A percentile compares a stretch with the other conserved stretches of the same genome.
Conservation (phyloP, 1,139 yeast genomes). For the Meyerozyma smithsonii region DNA sequence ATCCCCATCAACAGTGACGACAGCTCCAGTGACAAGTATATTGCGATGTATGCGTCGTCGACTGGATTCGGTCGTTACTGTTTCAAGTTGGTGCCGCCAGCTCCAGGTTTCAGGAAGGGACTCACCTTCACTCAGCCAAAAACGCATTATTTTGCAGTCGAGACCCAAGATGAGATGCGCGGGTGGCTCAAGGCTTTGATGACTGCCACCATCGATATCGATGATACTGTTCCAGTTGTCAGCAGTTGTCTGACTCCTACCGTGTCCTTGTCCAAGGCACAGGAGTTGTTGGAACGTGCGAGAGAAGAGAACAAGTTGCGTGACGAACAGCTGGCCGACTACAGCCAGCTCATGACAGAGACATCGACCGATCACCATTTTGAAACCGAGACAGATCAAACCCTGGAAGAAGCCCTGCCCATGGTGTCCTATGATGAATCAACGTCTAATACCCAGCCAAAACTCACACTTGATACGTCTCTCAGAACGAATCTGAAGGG, state of each 20-base stretch:
- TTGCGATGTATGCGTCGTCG: conserved; percentile 85
- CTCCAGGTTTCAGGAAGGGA: conserved; percentile 94
- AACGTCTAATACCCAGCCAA: not conserved
- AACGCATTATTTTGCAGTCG: conserved; percentile 94
- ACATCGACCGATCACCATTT: not conserved
- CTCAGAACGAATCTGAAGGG: not conserved
- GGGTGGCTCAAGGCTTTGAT: conserved; percentile 93
- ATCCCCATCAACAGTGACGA: conserved; percentile 51
- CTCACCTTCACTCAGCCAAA: conserved; percentile 95
- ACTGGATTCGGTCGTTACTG: conserved; percentile 92
- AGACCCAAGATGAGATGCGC: conserved; percentile 85
- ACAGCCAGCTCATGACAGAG: conserved; percentile 2
- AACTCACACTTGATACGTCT: not conserved
- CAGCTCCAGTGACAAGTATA: conserved; percentile 68
- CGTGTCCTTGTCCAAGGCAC: conserved; percentile 80
- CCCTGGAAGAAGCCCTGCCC: conserved; percentile 2
- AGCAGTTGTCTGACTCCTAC: conserved; percentile 95
- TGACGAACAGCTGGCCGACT: conserved; percentile 43
- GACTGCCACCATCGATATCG: conserved; percentile 95
- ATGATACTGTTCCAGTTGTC: conserved; percentile 89
- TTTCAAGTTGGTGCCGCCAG: conserved; percentile 93
- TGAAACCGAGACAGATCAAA: not conserved
- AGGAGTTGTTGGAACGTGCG: conserved; percentile 78
- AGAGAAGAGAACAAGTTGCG: conserved; percentile 64
- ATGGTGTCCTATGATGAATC: conserved; percentile 1